phyloP scores from a whole-genome alignment of 176 grass and related monocot species.

The Triticum urartu region DNA sequence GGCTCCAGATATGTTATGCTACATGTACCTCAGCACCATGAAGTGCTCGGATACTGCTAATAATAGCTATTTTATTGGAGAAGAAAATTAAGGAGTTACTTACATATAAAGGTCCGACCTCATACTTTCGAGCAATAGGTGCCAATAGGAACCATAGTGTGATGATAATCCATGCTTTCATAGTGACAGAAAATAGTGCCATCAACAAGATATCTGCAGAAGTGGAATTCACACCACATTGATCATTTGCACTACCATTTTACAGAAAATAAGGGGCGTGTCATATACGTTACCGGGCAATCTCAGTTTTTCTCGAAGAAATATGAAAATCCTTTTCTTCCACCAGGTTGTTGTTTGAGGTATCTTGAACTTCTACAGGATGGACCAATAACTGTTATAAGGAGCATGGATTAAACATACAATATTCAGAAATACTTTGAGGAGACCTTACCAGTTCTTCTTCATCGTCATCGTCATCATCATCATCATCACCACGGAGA shows the following conservation, averaged over 20 bases:
- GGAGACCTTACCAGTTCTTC: conserved; percentile 44
- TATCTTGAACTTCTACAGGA: conserved; percentile 47
- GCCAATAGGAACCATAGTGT: conserved; percentile 79
- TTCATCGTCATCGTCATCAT: conserved; percentile 43
- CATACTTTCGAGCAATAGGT: conserved; percentile 70
- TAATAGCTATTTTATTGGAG: conserved; percentile 8
- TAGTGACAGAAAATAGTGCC: conserved; percentile 74
- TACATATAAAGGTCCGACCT: conserved; percentile 87
- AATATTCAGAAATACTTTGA: neutral
- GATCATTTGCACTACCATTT: neutral
- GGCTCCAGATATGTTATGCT: neutral
- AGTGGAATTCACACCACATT: neutral
- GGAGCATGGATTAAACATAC: conserved; percentile 18
- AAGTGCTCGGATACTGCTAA: neutral
- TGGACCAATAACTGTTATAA: neutral
- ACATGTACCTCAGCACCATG: neutral
- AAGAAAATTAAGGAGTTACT: conserved; percentile 31
- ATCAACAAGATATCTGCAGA: conserved; percentile 87
- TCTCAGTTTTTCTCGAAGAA: conserved; percentile 82
- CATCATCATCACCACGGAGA: conserved; percentile 19
- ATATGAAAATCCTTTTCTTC: conserved; percentile 75
- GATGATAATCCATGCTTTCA: conserved; percentile 75
- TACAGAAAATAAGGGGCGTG: neutral
- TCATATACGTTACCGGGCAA: conserved; percentile 60
- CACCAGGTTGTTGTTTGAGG: conserved; percentile 57